Conservation (phyloP, 2,329 filamentous ascomycete species). For the Metarhizium anisopliae region DNA sequence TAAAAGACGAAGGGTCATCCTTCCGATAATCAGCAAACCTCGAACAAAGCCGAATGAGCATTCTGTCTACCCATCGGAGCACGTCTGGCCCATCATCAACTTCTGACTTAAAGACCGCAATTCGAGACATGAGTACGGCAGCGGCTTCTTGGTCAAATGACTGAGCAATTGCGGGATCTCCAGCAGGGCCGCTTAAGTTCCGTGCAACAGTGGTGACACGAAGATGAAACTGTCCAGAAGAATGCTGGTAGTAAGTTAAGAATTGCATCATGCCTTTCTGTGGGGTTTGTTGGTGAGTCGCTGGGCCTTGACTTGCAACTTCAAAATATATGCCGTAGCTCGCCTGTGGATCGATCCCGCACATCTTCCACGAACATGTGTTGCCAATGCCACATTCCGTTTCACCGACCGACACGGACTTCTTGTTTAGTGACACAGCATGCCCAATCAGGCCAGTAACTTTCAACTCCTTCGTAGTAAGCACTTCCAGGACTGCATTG, state of each 20-base stretch:
- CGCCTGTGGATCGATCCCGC: conserved; percentile 85
- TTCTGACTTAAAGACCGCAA: conserved; percentile 97
- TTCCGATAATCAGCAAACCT: conserved; percentile 97
- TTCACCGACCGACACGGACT: conserved; percentile 92
- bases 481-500: conserved; percentile 88
- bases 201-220: conserved; percentile 90
- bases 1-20: conserved; percentile 94
- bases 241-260: conserved; percentile 96
- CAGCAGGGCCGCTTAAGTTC: conserved; percentile 84
- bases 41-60: conserved; percentile 94
- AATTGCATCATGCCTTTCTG: conserved; percentile 97
- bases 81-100: conserved; percentile 98
- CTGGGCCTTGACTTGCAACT: conserved; percentile 87
- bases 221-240: conserved; percentile 90
- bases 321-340: conserved; percentile 98
- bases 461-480: conserved; percentile 97
- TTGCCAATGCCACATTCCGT: conserved; percentile 98
- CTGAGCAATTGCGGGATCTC: conserved; percentile 89
- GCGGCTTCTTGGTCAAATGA: conserved; percentile 98
- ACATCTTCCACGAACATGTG: conserved; percentile 99
- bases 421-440: conserved; percentile 94
- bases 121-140: conserved; percentile 96
- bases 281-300: conserved; percentile 74
- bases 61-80: conserved; percentile 93
- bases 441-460: conserved; percentile 96